Conservation (phyloP, 768 basidiomycete species). For the Pulveroboletus sp. region DNA sequence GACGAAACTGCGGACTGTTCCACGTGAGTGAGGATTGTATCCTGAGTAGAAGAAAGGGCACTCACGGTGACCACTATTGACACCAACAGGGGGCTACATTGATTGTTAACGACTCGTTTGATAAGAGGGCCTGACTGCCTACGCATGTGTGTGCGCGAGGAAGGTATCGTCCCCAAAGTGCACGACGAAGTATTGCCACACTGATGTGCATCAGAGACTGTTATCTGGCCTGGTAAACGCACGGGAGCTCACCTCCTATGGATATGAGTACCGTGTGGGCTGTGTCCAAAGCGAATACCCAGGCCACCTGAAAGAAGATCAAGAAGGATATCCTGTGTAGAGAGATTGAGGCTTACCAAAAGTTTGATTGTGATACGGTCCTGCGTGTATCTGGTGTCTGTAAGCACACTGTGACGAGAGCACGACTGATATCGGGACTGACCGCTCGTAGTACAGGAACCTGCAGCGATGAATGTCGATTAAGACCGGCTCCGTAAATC, state of each 20-base stretch:
- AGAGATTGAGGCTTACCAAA: slow-evolving; percentile 7
- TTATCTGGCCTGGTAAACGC: neutral
- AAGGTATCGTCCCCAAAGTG: slow-evolving; percentile 19
- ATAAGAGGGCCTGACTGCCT: slow-evolving; percentile 9
- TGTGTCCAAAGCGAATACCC: slow-evolving; percentile 20
- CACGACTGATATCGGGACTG: slow-evolving; percentile 1
- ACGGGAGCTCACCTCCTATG: slow-evolving; percentile 13
- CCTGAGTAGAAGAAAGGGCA: neutral
- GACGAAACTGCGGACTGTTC: slow-evolving; percentile 18
- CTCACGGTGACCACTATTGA: slow-evolving; percentile 23
- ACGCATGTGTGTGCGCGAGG: slow-evolving; percentile 18
- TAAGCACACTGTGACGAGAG: neutral
- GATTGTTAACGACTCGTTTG: slow-evolving; percentile 4
- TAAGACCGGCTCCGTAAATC: neutral
- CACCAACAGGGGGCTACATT: slow-evolving; percentile 17
- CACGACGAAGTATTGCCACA: slow-evolving; percentile 23
- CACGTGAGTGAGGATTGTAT: slow-evolving; percentile 11
- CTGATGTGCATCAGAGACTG: slow-evolving; percentile 8
- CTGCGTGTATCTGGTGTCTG: slow-evolving; percentile 12
- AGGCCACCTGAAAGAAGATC: slow-evolving; percentile 16
- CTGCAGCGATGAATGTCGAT: slow-evolving; percentile 4
- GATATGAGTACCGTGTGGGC: slow-evolving; percentile 16
- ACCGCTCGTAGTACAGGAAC: slow-evolving; percentile 26
- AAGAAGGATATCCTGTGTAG: neutral
- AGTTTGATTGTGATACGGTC: slow-evolving; percentile 13